Percentiles rank a stretch among this genome's conserved stretches.
These are phyloP conservation scores for Daldinia sp. DNA, from an alignment of 2,329 filamentous ascomycete species.

Conservation along the genomic window DNA sequence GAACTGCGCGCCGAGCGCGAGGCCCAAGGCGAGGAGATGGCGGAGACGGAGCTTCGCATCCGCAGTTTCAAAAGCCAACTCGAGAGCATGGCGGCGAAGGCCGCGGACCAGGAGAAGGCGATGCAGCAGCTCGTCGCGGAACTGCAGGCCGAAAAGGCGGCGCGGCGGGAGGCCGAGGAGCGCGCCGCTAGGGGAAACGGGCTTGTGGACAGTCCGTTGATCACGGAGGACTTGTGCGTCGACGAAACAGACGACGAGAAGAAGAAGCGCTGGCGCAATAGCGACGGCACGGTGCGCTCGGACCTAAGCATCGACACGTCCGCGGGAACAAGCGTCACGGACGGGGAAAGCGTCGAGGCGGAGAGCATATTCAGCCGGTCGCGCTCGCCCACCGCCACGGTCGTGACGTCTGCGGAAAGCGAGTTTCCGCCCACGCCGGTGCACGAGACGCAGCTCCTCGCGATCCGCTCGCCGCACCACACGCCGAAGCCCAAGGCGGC, in stretches of 20 bases:
- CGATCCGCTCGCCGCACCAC: not conserved
- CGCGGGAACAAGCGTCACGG: constrained; percentile 38
- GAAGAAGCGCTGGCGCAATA: constrained; percentile 52
- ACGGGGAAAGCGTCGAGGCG: constrained; percentile 56
- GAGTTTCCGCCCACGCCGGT: constrained; percentile 14
- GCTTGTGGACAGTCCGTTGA: not conserved
- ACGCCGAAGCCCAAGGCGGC: constrained; percentile 42
- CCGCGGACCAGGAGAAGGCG: constrained; percentile 61
- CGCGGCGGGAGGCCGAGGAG: constrained; percentile 51
- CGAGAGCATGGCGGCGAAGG: constrained; percentile 64
- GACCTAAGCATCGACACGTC: constrained; percentile 59
- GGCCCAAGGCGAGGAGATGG: constrained; percentile 62
- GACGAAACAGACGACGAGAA: constrained; percentile 52
- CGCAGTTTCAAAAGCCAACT: constrained; percentile 66
- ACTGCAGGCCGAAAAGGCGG: constrained; percentile 60
- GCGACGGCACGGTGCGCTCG: constrained; percentile 52
- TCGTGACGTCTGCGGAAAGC: constrained; percentile 43
- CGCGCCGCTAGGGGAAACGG: constrained; percentile 45
- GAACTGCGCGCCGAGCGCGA: constrained; percentile 64
- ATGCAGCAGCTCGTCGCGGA: constrained; percentile 61
- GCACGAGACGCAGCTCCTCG: not conserved
- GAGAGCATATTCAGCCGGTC: constrained; percentile 69
- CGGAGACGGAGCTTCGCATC: constrained; percentile 62
- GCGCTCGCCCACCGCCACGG: constrained; percentile 62
- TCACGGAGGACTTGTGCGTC: constrained; percentile 46